phyloP scores from a whole-genome alignment of 805 yeast species.

The Kregervanrija pseudodelftensis region DNA sequence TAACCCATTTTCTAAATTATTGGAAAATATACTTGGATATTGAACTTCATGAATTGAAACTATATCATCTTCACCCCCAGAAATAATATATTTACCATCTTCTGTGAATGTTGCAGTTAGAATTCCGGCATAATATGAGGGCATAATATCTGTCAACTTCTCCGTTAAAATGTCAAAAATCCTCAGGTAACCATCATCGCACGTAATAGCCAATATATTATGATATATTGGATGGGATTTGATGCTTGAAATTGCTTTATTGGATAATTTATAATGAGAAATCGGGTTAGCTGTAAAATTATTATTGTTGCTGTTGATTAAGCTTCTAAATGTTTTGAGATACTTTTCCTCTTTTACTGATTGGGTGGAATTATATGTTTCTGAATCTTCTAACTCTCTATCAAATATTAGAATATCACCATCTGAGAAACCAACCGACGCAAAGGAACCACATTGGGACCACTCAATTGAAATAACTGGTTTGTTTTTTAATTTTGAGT shows the following conservation, averaged over 20 bases:
- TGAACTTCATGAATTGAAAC: slow-evolving; percentile 36
- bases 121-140: slow-evolving; percentile 63
- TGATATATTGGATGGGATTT: slow-evolving; percentile 34
- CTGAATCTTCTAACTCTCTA: slow-evolving; percentile 42
- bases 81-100: slow-evolving; percentile 39
- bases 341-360: slow-evolving; percentile 25
- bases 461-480: slow-evolving; percentile 41
- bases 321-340: slow-evolving; percentile 25
- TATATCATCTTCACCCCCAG: slow-evolving; percentile 53
- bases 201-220: slow-evolving; percentile 41
- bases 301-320: slow-evolving; percentile 2
- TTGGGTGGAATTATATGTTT: slow-evolving; percentile 16
- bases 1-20: slow-evolving; percentile 11
- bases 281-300: slow-evolving; percentile 31
- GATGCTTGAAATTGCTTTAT: slow-evolving; percentile 47
- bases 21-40: slow-evolving; percentile 9
- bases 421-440: slow-evolving; percentile 54
- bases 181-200: slow-evolving; percentile 60
- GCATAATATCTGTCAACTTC: slow-evolving; percentile 42
- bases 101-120: slow-evolving; percentile 40
- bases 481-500: slow-evolving; percentile 34
- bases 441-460: slow-evolving; percentile 39
- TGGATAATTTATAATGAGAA: slow-evolving; percentile 58
- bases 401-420: slow-evolving; percentile 52
- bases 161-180: slow-evolving; percentile 45